Conservation (phyloP, 352 stramenopile genomes). For the Phytophthora litchii region DNA sequence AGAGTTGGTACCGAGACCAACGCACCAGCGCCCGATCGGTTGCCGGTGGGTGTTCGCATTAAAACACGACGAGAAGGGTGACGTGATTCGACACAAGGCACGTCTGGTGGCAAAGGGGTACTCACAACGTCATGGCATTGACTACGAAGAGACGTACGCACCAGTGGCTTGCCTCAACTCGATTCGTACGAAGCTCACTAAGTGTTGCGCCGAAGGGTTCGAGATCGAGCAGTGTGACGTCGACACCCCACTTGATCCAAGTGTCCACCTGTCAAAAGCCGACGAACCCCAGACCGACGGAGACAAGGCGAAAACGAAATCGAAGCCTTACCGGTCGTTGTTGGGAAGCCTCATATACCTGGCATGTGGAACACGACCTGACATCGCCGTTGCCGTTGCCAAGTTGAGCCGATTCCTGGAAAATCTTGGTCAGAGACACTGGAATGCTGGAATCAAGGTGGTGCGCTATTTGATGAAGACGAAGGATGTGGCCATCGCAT, state of each 20-base stretch:
- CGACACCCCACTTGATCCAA: neutral
- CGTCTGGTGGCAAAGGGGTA: constrained; percentile 2
- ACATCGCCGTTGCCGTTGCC: too few species aligned
- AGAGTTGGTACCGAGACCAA: neutral
- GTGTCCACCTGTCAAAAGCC: too few species aligned
- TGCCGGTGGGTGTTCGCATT: constrained; percentile 3
- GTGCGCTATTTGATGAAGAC: constrained; percentile 25
- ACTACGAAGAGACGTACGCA: constrained; percentile 4
- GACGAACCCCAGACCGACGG: too few species aligned
- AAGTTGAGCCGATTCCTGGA: too few species aligned
- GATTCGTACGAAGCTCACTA: neutral
- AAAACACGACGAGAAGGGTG: neutral
- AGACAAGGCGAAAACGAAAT: too few species aligned
- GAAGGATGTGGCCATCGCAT: constrained; percentile 17
- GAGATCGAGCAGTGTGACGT: constrained; percentile 6
- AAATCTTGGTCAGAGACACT: too few species aligned
- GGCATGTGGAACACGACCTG: neutral
- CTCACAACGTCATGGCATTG: neutral
- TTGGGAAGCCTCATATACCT: constrained; percentile 27
- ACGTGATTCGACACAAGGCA: neutral
- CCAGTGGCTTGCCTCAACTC: constrained; percentile 4
- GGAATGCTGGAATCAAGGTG: too few species aligned
- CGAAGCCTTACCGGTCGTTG: constrained; percentile 7
- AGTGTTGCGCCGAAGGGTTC: neutral
- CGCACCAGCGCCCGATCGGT: constrained; percentile 6